Evolutionary conservation across 2,329 filamentous ascomycete species (phyloP), one percentile per base, ranked within the genome.

Genomic region (Colletotrichum coccodes): DNA sequence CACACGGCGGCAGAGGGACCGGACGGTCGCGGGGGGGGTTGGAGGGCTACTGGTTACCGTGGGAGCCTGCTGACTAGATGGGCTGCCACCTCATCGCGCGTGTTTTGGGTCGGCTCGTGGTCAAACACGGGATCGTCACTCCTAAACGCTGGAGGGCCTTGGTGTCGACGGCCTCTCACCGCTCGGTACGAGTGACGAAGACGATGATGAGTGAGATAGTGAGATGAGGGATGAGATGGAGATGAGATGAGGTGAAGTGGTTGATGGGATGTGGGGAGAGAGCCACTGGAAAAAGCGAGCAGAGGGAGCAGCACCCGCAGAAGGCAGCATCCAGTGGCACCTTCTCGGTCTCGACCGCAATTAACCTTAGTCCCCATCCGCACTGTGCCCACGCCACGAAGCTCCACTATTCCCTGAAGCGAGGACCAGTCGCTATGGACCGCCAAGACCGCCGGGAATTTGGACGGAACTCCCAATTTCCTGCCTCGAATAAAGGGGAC

Each of bases 381-480:
- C 65, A 68, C 65, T 64, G 65, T 68, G 23, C 6, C 2, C 1
- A 7, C 9, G 11, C 44, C 64, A 52, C 16, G 3, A 8, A 21
- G 8, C 16, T 12, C 30, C 46, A 59, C 56, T 11, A n/a, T 7
- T 6, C 8, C 16, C 23, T 11, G 6, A 26, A 60, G 18, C 49
- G 14, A 50, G 34, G 14, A n/a, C 65, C 61, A 68, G 53, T 65
- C 30, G 26, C 61, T 32, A 18, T 9, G 11, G 12, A 44, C 12
- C 49, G 65, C 65, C 65, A 68, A 68, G 65, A 49, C 65, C 34
- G 12, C 28, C 49, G 47, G 65, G 65, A 60, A 68, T 60, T 68
- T 65, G 54, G 47, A 65, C 56, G 54, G 47, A 60, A 65, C 65
- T 26, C 34, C 56, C 54, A 65, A 68, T 65, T 65, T 68, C 61